Evolutionary conservation across 2,329 filamentous ascomycete species (phyloP).

Genomic region (Chalara sp.): DNA sequence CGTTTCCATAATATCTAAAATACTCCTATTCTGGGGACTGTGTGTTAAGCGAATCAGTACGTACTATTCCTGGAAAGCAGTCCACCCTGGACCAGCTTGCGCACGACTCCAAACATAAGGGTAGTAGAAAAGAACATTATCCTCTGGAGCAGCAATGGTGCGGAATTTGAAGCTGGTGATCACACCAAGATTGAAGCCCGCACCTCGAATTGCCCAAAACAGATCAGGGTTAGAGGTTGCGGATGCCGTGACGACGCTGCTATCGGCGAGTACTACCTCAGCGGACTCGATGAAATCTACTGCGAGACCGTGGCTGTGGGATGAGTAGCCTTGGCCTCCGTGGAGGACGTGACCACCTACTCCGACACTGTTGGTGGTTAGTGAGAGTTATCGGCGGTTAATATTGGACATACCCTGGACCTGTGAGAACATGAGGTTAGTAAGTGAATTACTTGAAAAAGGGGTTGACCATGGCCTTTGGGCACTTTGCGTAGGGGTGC

Average conservation of each 20-base stretch:
- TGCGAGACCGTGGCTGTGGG: not conserved
- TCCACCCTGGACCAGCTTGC: slow-evolving; percentile 1
- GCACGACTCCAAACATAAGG: slow-evolving; percentile 1
- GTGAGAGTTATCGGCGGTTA: not conserved
- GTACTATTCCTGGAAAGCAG: slow-evolving; percentile 2
- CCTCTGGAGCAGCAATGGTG: not conserved
- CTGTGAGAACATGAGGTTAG: too few species aligned
- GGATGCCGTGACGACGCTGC: not conserved
- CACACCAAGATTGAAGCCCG: not conserved
- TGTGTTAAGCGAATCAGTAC: not conserved
- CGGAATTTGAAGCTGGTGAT: not conserved
- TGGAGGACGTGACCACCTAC: not conserved
- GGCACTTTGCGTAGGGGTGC: too few species aligned
- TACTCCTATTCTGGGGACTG: too few species aligned
- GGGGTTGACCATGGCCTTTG: too few species aligned
- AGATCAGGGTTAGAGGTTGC: not conserved
- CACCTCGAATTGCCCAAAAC: not conserved
- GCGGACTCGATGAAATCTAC: not conserved
- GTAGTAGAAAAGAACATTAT: slow-evolving; percentile 6
- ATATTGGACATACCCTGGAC: not conserved
- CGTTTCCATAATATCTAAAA: too few species aligned
- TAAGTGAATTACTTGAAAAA: too few species aligned
- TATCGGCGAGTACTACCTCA: not conserved
- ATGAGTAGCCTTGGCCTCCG: not conserved
- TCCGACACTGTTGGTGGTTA: not conserved